Evolutionary conservation across 192 early-diverging fungal genomes (phyloP), one percentile per base, ranked within the genome.

Genomic region (Podila epigama): DNA sequence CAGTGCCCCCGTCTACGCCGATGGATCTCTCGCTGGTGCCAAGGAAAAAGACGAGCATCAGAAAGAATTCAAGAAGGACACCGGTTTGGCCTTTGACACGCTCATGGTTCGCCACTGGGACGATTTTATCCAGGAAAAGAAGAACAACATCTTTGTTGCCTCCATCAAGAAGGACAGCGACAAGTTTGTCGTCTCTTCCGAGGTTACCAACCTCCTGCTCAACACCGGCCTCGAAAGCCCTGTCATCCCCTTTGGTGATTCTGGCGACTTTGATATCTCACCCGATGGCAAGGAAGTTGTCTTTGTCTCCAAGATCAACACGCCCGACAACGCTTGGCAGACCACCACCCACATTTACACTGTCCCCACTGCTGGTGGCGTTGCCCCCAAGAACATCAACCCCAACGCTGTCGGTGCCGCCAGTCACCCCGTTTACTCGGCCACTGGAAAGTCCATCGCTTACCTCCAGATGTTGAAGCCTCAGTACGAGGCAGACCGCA

Each of bases 71-170:
- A 84, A 83, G 58, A 84, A 81, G 31, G 90, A 91, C 33, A 85
- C 90, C 11, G 92, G 84, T 31, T 60, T 85, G 18, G 85, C 79
- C 13, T 92, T 83, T 79, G 89, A 93, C 25, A 72, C 89, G 28
- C 81, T 95, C 61, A 92, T 91, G 89, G 88, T 95, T 41, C 86
- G 93, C 32, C 93, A 95, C 66, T 95, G 93, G 92, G 93, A 95
- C 61, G 75, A 81, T 7, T 91, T 86, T 58, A 73, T 83, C 2
- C 69, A 85, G 36, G 81, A 87, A 28, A 89, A 90, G 79, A 79
- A 85, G 61, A 82, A 87, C 36, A 87, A 90, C 59, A 85, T 91
- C 57, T 88, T 91, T 77, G 60, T 82, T 0, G 81, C 87, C 29
- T 60, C 67, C 13, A 69, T 89, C 54, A 36, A 69, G 44, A 57